Evolutionary conservation across 1,139 yeast genomes (phyloP), one percentile per base, ranked within the genome.

Genomic region (Pichia cactophila): DNA sequence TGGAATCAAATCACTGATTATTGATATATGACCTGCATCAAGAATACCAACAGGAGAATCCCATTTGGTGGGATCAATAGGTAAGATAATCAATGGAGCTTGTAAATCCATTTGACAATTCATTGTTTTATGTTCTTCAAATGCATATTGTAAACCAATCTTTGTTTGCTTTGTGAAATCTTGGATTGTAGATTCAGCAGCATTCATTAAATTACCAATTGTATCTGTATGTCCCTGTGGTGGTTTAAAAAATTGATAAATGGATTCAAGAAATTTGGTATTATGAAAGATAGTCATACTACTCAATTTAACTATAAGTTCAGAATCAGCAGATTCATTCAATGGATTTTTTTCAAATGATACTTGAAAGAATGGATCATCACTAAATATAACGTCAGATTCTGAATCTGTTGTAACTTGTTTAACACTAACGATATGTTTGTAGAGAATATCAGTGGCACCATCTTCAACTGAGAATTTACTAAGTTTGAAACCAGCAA

Each of bases 21-120:
- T 81, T 59, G 90, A 83, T 35, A 94, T 83, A 64, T 92, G 97
- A 61, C 99, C 99, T 14, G 97, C 97, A 74, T 94, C 98, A 50
- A 94, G 73, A 14, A 92, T 80, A 5, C 92, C 90, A 53, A 95
- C 96, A 0, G 97, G 95, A 0, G 97, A 81, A 41, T 84, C 75
- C 81, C 87, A 81, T 56, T 79, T 80, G 14, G 80, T 76, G 0
- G 95, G 86, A 61, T 88, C 87, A 23, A 88, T 71, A 0, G 98
- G 98, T 39, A 92, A 60, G n/a, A 92, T 86, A 31, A 94, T 80
- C 55, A 94, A 72, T 0, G 99, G 98, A 0, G 98, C 96, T 61
- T 90, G 96, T 46, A 94, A 71, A 65, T 94, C 97, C 53, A 92
- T 75, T 58, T 86, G 81, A 28, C 90, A 78, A 61, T 88, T 84